These are phyloP conservation scores for Leccinum variabile DNA, from an alignment of 1,284 basidiomycete species.

Conservation along the genomic window DNA sequence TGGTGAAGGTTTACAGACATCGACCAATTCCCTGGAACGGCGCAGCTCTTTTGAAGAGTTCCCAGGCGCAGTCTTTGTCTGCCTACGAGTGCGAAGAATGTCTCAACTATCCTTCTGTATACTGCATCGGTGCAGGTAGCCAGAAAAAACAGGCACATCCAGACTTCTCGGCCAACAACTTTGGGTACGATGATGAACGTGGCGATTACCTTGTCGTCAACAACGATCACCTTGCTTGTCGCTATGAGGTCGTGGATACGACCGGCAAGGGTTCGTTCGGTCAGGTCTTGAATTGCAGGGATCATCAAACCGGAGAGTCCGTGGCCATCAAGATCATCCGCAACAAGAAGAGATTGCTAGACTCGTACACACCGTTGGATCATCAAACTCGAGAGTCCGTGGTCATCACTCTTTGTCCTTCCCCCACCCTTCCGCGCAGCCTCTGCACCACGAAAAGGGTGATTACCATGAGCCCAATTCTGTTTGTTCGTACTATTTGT, in stretches of 20 bases:
- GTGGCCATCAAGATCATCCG: slow-evolving; percentile 99
- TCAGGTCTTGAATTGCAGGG: slow-evolving; percentile 94
- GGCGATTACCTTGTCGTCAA: slow-evolving; percentile 94
- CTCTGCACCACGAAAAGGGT: too few species aligned
- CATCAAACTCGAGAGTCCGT: too few species aligned
- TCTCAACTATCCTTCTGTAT: slow-evolving; percentile 83
- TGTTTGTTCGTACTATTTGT: too few species aligned
- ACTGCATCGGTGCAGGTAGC: slow-evolving; percentile 79
- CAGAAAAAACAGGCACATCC: slow-evolving; percentile 78
- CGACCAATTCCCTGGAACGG: slow-evolving; percentile 10
- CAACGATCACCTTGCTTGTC: slow-evolving; percentile 93
- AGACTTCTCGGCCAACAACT: slow-evolving; percentile 82
- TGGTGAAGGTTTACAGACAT: slow-evolving; percentile 17
- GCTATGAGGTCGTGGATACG: slow-evolving; percentile 91
- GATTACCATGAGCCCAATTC: too few species aligned
- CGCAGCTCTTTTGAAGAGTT: slow-evolving; percentile 61
- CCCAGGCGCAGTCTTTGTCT: slow-evolving; percentile 66
- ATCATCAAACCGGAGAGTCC: slow-evolving; percentile 94
- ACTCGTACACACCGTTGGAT: too few species aligned
- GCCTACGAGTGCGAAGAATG: slow-evolving; percentile 92
- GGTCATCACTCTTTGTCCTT: too few species aligned
- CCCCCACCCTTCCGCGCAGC: too few species aligned
- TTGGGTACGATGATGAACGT: slow-evolving; percentile 97
- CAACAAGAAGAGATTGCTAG: slow-evolving; percentile 76
- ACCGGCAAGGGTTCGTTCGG: slow-evolving; percentile 99